Conservation (phyloP, 2,329 filamentous ascomycete species). For the Botrytis hyacinthi region DNA sequence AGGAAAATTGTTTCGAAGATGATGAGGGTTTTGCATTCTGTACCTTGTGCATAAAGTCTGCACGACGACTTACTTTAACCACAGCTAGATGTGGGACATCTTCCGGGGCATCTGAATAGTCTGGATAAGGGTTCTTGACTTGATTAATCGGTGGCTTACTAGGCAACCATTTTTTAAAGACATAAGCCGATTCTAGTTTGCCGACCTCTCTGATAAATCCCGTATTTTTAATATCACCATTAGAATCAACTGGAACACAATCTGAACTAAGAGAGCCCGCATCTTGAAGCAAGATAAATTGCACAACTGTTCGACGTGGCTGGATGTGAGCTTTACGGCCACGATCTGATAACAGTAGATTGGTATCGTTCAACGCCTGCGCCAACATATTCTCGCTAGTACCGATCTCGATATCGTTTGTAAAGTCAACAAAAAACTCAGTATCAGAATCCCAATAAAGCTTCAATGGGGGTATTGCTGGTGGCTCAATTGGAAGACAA, state of each 20-base stretch:
- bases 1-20: conserved; percentile 41
- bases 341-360: conserved; percentile 29
- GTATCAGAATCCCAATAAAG: conserved; percentile 36
- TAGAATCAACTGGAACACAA: neutral
- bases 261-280: neutral
- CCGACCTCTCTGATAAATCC: conserved; percentile 31
- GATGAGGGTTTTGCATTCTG: neutral
- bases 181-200: conserved; percentile 32
- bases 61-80: conserved; percentile 51
- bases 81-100: conserved; percentile 52
- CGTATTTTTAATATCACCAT: neutral
- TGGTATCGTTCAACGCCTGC: conserved; percentile 28
- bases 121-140: conserved; percentile 42
- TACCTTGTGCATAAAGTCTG: conserved; percentile 56
- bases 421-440: conserved; percentile 21
- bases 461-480: conserved; percentile 26
- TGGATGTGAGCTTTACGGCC: conserved; percentile 29
- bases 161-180: conserved; percentile 44
- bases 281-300: conserved; percentile 25
- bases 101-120: conserved; percentile 43
- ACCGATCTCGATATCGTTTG: neutral
- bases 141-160: conserved; percentile 46
- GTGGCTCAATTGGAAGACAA: conserved; percentile 29
- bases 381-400: neutral
- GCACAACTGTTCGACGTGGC: conserved; percentile 24